Base-by-base conservation (phyloP, 805 yeast genomes). In the Candida quercuum region DNA sequence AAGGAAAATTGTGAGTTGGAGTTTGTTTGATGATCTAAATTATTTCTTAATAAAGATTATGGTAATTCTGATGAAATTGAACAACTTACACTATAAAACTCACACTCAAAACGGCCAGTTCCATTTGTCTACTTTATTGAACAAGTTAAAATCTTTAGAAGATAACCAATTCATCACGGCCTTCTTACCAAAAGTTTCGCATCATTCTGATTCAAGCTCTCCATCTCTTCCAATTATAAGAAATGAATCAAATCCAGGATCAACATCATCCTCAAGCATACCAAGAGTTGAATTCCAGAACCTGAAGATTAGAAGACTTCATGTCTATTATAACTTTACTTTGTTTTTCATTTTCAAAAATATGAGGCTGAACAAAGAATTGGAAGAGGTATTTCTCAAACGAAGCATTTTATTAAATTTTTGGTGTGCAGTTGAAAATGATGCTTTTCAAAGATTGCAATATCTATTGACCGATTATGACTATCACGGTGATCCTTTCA, bases 11-110 rank as follows among this genome's bases (percentile, higher is more conserved):
- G 19, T 43, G 9, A 38, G 42, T 10, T 18, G 49, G 35, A 50
- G 47, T 30, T 32, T 50, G 19, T 46, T 45, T 36, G 49, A 52
- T 28, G 54, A 48, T 27, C 33, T 47, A 32, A 50, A 44, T 35
- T 52, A 48, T 36, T 40, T 42, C 32, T 18, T 48, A 19, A 39
- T 48, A 18, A 32, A 36, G 31, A 39, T 47, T 3, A 28, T 45
- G 10, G 42, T 35, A 11, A 42, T 43, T 7, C 14, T 51, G 22
- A 25, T 49, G 25, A 45, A 38, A 23, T 35, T 51, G 32, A 51
- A 50, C 40, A 41, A 42, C 18, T 26, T 48, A 8, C 33, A 38
- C 11, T 45, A 49, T 25, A 19, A 16, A 20, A 11, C 24, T 13
- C 36, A 40, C 12, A 31, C 28, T 11, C 32, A 17, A 26, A 30